These are phyloP conservation scores for Rhododendron molle DNA, from an alignment of 148 eudicot species.

Conservation along the genomic window DNA sequence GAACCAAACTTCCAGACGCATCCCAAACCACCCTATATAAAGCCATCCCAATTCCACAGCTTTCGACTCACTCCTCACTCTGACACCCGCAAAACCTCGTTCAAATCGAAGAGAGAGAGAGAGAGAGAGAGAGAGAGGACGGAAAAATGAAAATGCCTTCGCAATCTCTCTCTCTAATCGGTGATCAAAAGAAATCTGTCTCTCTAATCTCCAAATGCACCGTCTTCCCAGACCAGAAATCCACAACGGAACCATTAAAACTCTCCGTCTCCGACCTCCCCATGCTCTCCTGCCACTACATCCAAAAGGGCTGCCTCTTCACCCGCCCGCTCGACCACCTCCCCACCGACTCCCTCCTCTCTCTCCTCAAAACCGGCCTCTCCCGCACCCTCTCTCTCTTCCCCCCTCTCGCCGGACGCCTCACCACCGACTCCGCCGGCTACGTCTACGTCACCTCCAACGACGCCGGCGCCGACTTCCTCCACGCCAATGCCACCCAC, in stretches of 20 bases:
- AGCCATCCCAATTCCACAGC: not conserved
- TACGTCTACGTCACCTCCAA: slow-evolving; percentile 49
- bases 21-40: slow-evolving; percentile 3
- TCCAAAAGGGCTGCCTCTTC: slow-evolving; percentile 70
- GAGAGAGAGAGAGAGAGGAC: not conserved
- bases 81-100: not conserved
- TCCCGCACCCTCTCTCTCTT: slow-evolving; percentile 47
- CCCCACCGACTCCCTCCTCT: slow-evolving; percentile 10
- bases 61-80: not conserved
- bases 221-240: slow-evolving; percentile 32
- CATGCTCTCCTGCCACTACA: slow-evolving; percentile 87
- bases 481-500: slow-evolving; percentile 37
- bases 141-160: slow-evolving; percentile 35
- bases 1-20: slow-evolving; percentile 12
- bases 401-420: slow-evolving; percentile 73
- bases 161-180: slow-evolving; percentile 12
- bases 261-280: slow-evolving; percentile 81
- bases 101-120: not conserved
- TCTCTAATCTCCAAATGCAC: slow-evolving; percentile 44
- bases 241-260: slow-evolving; percentile 32
- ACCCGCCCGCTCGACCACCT: slow-evolving; percentile 21
- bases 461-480: slow-evolving; percentile 51
- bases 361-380: slow-evolving; percentile 35
- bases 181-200: not conserved
- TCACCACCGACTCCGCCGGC: slow-evolving; percentile 44